Evolutionary conservation across 2,329 filamentous ascomycete species (phyloP).

Genomic region (Nothopassalora personata): DNA sequence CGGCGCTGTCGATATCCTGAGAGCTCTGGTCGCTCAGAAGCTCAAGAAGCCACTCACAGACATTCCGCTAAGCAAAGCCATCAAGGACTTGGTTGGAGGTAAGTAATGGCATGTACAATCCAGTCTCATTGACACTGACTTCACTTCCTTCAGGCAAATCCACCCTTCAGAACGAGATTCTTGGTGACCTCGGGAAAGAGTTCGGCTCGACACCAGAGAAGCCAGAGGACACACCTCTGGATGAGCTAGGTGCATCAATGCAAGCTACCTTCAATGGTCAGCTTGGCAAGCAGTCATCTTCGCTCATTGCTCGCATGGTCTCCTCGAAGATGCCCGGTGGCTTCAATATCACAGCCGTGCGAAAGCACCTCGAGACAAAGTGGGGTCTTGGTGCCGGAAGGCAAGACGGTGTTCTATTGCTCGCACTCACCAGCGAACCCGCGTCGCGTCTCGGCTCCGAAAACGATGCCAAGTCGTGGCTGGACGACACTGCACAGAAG

Average conservation of each 20-base stretch:
- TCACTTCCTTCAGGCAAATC: constrained; percentile 71
- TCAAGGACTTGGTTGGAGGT: constrained; percentile 98
- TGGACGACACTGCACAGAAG: constrained; percentile 83
- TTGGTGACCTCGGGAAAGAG: constrained; percentile 95
- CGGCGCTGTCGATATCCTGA: constrained; percentile 80
- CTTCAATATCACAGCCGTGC: constrained; percentile 94
- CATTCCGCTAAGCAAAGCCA: constrained; percentile 89
- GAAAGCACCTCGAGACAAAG: constrained; percentile 90
- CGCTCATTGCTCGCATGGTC: constrained; percentile 86
- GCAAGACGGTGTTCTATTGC: constrained; percentile 82
- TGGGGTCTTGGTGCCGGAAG: constrained; percentile 84
- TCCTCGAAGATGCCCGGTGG: constrained; percentile 99
- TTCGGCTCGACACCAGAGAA: constrained; percentile 98
- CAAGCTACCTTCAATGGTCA: constrained; percentile 98
- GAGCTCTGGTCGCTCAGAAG: constrained; percentile 89
- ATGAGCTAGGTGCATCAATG: constrained; percentile 92
- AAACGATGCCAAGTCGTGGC: constrained; percentile 82
- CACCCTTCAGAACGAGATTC: constrained; percentile 95
- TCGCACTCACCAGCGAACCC: constrained; percentile 91
- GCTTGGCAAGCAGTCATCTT: constrained; percentile 92
- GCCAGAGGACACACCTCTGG: constrained; percentile 92
- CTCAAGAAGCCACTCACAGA: constrained; percentile 90
- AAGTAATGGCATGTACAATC: constrained; percentile 37
- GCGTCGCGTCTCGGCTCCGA: constrained; percentile 82
- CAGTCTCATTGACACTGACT: background rate